These are phyloP conservation scores for Pythium phragmiticola DNA, from an alignment of 352 stramenopile genomes.

Conservation along the genomic window DNA sequence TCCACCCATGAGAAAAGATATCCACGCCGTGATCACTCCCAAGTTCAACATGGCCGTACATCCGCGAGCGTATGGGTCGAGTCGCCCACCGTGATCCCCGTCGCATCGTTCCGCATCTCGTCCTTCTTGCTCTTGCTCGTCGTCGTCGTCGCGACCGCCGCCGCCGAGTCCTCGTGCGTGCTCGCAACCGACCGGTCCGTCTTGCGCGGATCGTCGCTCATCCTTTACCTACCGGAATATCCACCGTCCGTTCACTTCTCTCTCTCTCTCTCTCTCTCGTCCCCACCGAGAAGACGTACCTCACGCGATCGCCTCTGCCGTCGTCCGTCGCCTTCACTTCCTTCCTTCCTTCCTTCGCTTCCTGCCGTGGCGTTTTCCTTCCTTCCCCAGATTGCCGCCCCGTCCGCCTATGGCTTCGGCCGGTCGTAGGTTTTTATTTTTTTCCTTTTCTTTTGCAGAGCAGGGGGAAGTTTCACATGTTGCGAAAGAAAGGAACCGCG, in stretches of 20 bases:
- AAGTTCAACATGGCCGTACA: slow-evolving; percentile 40
- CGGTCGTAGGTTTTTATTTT: slow-evolving; percentile 3
- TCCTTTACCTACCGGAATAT: neutral
- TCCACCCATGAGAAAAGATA: too few relatives aligned
- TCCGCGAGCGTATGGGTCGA: slow-evolving; percentile 80
- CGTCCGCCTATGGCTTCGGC: neutral
- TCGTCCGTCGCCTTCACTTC: too few relatives aligned
- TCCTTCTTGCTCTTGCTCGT: slow-evolving; percentile 66
- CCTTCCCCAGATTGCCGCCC: neutral
- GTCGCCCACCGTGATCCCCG: slow-evolving; percentile 78
- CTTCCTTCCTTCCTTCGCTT: too few relatives aligned
- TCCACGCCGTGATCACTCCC: neutral
- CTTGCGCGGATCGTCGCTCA: slow-evolving; percentile 26
- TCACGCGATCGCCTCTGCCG: too few relatives aligned
- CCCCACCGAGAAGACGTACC: too few relatives aligned
- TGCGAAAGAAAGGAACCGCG: slow-evolving; percentile 16
- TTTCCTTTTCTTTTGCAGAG: too few relatives aligned
- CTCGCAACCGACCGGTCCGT: slow-evolving; percentile 22
- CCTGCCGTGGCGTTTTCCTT: neutral
- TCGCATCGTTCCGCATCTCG: slow-evolving; percentile 84
- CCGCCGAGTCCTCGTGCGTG: slow-evolving; percentile 15
- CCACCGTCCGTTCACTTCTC: neutral
- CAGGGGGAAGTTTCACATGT: slow-evolving; percentile 16
- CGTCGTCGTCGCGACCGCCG: slow-evolving; percentile 33
- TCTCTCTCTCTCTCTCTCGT: too few relatives aligned